Conservation (phyloP, 2,329 filamentous ascomycete genomes). For the Nothopassalora personata region DNA sequence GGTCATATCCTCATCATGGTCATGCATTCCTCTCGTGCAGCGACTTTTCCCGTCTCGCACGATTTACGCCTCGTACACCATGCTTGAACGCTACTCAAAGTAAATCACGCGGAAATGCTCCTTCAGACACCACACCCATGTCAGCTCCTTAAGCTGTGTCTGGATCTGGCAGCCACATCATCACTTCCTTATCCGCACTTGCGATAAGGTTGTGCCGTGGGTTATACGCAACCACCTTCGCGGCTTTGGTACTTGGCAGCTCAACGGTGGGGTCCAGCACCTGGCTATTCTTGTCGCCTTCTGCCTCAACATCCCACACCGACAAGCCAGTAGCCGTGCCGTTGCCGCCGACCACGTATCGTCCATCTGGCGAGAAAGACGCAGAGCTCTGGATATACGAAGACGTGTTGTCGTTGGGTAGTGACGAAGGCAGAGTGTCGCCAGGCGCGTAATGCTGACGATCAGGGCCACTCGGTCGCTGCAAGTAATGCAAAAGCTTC, state of each 20-base stretch:
- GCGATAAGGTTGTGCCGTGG: slow-evolving; percentile 88
- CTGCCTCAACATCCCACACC: slow-evolving; percentile 72
- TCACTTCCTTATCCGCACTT: slow-evolving; percentile 75
- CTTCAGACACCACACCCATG: background rate
- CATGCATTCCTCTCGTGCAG: background rate
- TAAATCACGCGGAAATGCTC: background rate
- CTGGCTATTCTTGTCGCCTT: slow-evolving; percentile 54
- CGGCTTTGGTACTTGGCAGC: slow-evolving; percentile 59
- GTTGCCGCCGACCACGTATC: slow-evolving; percentile 79
- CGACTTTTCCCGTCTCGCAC: background rate
- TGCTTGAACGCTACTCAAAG: background rate
- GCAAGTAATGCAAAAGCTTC: slow-evolving; percentile 45
- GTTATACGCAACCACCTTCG: slow-evolving; percentile 77
- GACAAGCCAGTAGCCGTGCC: slow-evolving; percentile 61
- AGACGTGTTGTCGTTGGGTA: slow-evolving; percentile 46
- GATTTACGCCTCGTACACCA: background rate
- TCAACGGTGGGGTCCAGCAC: slow-evolving; percentile 59
- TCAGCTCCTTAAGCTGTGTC: slow-evolving; percentile 1
- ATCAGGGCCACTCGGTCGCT: slow-evolving; percentile 25
- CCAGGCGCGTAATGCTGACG: slow-evolving; percentile 34
- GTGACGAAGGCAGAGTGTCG: slow-evolving; percentile 23
- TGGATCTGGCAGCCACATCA: slow-evolving; percentile 34
- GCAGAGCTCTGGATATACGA: slow-evolving; percentile 61
- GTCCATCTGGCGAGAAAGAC: slow-evolving; percentile 83
- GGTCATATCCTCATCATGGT: background rate